Conservation (phyloP, 2,329 filamentous ascomycete genomes). For the Fusarium sulawesiense region DNA sequence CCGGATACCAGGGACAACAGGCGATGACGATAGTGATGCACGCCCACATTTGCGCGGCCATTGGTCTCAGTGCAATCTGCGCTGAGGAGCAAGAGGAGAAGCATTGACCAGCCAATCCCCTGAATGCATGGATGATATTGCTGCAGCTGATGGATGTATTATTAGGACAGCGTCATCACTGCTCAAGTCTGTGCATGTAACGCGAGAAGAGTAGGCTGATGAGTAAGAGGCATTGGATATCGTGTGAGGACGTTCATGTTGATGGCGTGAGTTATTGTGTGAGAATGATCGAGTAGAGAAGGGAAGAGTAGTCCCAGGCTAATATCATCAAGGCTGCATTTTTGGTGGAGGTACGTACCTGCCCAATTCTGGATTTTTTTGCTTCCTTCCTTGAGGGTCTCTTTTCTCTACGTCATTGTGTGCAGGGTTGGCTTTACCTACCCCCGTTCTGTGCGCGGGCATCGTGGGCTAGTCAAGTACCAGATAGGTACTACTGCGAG, state of each 20-base stretch:
- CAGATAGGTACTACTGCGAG: slow-evolving; percentile 6
- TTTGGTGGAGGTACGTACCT: slow-evolving; percentile 24
- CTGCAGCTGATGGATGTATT: slow-evolving; percentile 21
- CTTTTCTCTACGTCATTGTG: slow-evolving; percentile 45
- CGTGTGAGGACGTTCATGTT: background rate
- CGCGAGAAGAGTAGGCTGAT: background rate
- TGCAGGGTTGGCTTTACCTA: slow-evolving; percentile 34
- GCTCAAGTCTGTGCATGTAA: slow-evolving; percentile 17
- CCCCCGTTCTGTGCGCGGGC: slow-evolving; percentile 27
- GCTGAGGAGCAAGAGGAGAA: slow-evolving; percentile 29
- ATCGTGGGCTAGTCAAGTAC: slow-evolving; percentile 29
- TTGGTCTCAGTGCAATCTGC: slow-evolving; percentile 39
- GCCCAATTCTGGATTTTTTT: slow-evolving; percentile 20
- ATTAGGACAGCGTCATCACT: slow-evolving; percentile 22
- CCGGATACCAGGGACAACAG: slow-evolving; percentile 23
- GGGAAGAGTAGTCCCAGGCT: slow-evolving; percentile 5
- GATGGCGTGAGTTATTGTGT: slow-evolving; percentile 1
- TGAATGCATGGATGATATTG: slow-evolving; percentile 34
- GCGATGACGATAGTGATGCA: slow-evolving; percentile 37
- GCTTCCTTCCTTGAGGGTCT: slow-evolving; percentile 29
- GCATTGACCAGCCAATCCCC: slow-evolving; percentile 40
- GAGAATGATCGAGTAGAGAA: background rate
- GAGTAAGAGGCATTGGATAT: background rate
- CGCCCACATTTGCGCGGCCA: slow-evolving; percentile 38
- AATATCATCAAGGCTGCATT: slow-evolving; percentile 11